Evolutionary conservation across 805 yeast species (phyloP), one percentile per base, ranked within the genome.

Genomic region (Teunomyces funiuensis): DNA sequence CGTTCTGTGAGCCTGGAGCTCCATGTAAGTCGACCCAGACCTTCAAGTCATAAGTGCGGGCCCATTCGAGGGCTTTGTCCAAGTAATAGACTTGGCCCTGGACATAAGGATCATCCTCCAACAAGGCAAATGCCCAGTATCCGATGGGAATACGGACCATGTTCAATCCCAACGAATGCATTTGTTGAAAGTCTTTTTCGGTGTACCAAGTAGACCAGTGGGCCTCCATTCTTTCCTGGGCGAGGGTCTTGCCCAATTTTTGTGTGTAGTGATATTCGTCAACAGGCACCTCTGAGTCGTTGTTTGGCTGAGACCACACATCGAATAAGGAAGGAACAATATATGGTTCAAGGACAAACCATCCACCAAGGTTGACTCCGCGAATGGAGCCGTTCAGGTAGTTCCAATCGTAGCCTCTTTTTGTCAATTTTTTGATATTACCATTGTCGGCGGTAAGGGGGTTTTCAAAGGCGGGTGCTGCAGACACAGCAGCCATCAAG

Each of bases 1-100:
- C 97, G 60, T 90, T 90, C 63, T 90, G 98, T 16, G 96, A 85
- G 16, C 97, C 97, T 25, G 96, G 95, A n/a, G 85, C 95, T 47
- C 97, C 97, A 60, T 90, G 98, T 55, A 90, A 65, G 62, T 91
- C 97, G 33, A 90, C 75, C 97, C 96, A 88, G 17, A 80, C 95
- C 57, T 82, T 82, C 48, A 90, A 57, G 29, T 73, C 75, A 49
- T 81, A 56, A 13, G 69, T 66, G 37, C 77, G 61, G 31, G 87
- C 80, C 97, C 97, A 91, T 13, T 58, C 74, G 30, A 90, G 65
- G 11, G 96, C 96, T 55, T 74, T 65, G 55, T 87, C 95, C 40
- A 90, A 65, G 61, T 85, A 87, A 6, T 65, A 59, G 43, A 67
- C 77, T 63, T 86, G 96, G 25, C 97, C 97, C 56, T 76, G 80